These are phyloP conservation scores for Arachis monticola DNA, from an alignment of 331 rosid genomes.

Conservation along the genomic window DNA sequence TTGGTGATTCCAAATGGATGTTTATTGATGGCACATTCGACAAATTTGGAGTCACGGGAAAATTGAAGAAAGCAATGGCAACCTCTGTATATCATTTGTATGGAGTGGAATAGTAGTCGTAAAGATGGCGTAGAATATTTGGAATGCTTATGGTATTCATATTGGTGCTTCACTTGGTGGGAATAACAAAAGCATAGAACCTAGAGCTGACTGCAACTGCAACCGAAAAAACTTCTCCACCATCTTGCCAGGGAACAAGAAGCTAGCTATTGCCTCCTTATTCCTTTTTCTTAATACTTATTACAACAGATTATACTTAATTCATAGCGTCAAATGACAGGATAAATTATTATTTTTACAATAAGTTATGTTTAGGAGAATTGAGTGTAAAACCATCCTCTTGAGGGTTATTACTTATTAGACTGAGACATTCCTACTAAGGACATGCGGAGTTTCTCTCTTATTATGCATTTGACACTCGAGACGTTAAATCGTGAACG, in stretches of 20 bases:
- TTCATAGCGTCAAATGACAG: too few relatives aligned
- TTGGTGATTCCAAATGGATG: not conserved
- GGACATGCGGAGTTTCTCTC: too few relatives aligned
- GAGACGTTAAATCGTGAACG: too few relatives aligned
- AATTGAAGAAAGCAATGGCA: not conserved
- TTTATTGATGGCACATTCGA: not conserved
- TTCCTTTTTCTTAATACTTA: too few relatives aligned
- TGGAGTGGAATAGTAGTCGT: not conserved
- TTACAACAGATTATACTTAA: too few relatives aligned
- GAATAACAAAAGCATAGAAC: not conserved
- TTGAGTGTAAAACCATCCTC: too few relatives aligned
- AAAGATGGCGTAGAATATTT: not conserved
- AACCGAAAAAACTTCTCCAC: not conserved
- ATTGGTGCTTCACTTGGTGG: not conserved
- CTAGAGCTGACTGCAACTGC: not conserved
- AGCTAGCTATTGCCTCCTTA: too few relatives aligned
- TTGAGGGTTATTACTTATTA: too few relatives aligned
- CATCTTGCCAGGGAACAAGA: not conserved
- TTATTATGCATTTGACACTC: too few relatives aligned
- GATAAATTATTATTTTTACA: too few relatives aligned
- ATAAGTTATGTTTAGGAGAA: too few relatives aligned
- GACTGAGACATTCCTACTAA: too few relatives aligned
- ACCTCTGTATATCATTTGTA: not conserved
- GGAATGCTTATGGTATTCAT: not conserved
- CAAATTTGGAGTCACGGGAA: conserved; percentile 14